Conservation (phyloP, 352 stramenopile species). For the Phytophthora pinifolia region DNA sequence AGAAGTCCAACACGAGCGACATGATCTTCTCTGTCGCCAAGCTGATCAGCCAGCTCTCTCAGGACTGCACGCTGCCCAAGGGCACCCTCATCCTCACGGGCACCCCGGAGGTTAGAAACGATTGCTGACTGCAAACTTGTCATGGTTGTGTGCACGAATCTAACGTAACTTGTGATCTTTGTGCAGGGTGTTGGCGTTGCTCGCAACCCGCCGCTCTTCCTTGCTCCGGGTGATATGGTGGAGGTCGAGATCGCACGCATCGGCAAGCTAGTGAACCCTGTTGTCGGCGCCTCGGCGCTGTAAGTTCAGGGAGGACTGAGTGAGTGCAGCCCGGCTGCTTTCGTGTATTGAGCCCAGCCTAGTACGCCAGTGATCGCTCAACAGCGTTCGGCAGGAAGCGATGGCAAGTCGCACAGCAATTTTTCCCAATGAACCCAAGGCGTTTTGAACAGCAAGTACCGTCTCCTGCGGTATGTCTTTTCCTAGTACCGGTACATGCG, state of each 20-base stretch:
- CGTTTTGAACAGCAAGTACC: conserved; percentile 20
- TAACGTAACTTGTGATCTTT: conserved; percentile 10
- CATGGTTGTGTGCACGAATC: neutral
- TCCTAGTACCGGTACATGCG: no score
- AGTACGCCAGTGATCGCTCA: neutral
- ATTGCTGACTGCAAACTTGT: neutral
- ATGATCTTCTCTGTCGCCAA: conserved; percentile 92
- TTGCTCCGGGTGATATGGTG: conserved; percentile 87
- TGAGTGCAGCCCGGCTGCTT: neutral
- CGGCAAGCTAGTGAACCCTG: conserved; percentile 85
- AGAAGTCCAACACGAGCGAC: conserved; percentile 87
- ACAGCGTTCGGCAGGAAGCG: neutral
- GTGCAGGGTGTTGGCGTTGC: conserved; percentile 84
- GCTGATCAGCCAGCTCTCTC: conserved; percentile 88
- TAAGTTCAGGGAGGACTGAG: conserved; percentile 23
- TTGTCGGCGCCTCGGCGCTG: conserved; percentile 68
- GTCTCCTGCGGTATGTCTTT: conserved; percentile 23
- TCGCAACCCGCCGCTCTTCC: conserved; percentile 81
- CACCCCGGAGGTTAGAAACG: conserved; percentile 71
- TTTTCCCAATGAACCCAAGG: conserved; percentile 11
- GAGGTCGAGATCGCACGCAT: conserved; percentile 92
- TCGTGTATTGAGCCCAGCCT: neutral
- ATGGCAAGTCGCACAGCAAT: conserved; percentile 5
- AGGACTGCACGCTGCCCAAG: conserved; percentile 87
- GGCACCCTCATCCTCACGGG: conserved; percentile 91